Evolutionary conservation across 176 grass and related monocot species (phyloP), one percentile per base, ranked within the genome.

Genomic region (Typha latifolia): DNA sequence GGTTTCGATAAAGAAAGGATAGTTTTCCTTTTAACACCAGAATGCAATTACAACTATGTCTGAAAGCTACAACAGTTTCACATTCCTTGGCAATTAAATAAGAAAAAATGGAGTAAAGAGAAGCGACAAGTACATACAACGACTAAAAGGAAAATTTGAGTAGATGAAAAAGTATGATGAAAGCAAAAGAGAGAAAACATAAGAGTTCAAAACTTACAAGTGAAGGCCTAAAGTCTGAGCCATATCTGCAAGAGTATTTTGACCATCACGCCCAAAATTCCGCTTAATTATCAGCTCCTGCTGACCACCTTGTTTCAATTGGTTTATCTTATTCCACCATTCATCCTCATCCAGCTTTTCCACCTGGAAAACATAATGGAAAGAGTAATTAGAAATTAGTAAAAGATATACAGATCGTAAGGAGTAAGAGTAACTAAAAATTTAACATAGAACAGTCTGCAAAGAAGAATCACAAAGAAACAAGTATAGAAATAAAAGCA

Each of bases 271-370:
- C 47, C 93, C 93, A n/a, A 97, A 84, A 84, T 89, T 86, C 11
- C 26, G 64, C 75, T 89, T 97, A 31, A 97, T 80, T 52, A 97
- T 78, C 66, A 97, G 61, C 73, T 92, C 93, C 78, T 82, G 80
- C 59, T 91, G 93, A 12, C 79, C 52, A 13, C 87, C 85, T 84
- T 92, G 85, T 80, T 90, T 89, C 62, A 97, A 73, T 73, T 92
- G 88, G 11, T 78, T 64, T 19, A 89, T 86, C 19, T 68, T 91
- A 49, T 77, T 86, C 75, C 76, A 84, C 93, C 93, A 97, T 76
- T 97, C 93, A 82, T 75, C 86, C 52, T 89, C 82, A 57, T 97
- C 88, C 2, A 97, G 81, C 18, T 89, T 97, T 84, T 97, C 93
- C 68, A 89, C 88, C 93, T 97, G 57, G 37, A 62, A 15, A 59